These are phyloP conservation scores for Cryptosporidium xiaoi DNA, from an alignment of 169 alveolate species.

Conservation along the genomic window DNA sequence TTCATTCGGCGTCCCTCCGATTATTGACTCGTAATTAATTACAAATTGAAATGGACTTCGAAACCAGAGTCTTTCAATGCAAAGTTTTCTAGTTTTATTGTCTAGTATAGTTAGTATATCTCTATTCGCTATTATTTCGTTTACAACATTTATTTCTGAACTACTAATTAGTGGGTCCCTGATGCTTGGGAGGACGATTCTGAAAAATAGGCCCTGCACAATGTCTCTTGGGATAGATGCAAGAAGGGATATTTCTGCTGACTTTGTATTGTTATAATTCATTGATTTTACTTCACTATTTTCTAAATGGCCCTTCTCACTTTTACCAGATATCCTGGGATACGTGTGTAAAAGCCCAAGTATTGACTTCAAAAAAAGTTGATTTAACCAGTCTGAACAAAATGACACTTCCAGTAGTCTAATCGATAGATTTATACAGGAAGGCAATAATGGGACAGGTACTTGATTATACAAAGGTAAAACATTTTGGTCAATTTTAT, in stretches of 20 bases:
- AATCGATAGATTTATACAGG: constrained; percentile 64
- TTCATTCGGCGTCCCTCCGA: neutral
- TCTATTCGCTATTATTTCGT: constrained; percentile 41
- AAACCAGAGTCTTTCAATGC: constrained; percentile 60
- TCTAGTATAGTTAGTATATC: constrained; percentile 24
- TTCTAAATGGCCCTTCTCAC: neutral
- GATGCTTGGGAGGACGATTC: constrained; percentile 47
- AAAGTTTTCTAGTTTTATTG: constrained; percentile 17
- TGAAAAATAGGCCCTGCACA: constrained; percentile 47
- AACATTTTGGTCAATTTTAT: neutral
- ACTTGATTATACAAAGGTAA: constrained; percentile 3
- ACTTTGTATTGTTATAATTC: neutral
- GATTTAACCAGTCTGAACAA: constrained; percentile 58
- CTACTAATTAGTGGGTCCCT: constrained; percentile 54
- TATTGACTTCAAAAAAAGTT: constrained; percentile 44
- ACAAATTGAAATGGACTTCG: constrained; percentile 36
- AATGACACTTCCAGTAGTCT: constrained; percentile 45
- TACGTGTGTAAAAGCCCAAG: constrained; percentile 58
- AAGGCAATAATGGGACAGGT: constrained; percentile 22
- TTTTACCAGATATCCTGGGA: constrained; percentile 20
- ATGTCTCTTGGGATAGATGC: constrained; percentile 57
- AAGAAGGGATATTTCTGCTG: constrained; percentile 1
- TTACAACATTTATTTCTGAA: constrained; percentile 39
- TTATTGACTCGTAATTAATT: neutral
- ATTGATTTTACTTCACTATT: neutral